Conservation (phyloP, 805 yeast species). For the Lachancea mirantina region DNA sequence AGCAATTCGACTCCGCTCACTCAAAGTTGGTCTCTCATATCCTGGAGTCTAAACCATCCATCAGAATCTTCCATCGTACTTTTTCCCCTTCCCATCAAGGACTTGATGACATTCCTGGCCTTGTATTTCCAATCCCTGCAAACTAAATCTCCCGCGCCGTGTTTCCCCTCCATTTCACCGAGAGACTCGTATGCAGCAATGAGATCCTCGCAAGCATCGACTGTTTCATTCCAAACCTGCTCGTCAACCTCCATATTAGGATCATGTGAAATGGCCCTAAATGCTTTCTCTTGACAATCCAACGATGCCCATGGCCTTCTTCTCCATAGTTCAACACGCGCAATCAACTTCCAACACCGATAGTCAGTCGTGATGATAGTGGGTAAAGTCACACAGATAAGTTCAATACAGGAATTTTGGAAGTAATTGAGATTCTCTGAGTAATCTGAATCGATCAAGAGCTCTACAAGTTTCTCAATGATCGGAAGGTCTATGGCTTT, state of each 20-base stretch:
- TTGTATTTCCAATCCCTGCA: conserved; percentile 91
- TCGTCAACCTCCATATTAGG: conserved; percentile 61
- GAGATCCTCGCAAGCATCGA: conserved; percentile 68
- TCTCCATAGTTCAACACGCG: conserved; percentile 83
- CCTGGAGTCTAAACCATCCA: conserved; percentile 63
- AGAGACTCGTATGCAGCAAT: conserved; percentile 80
- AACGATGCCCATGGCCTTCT: conserved; percentile 80
- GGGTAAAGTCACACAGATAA: conserved; percentile 65
- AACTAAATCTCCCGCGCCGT: conserved; percentile 75
- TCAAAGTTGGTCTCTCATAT: conserved; percentile 22
- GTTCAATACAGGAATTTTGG: conserved; percentile 62
- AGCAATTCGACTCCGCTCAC: background rate
- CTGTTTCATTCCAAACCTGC: conserved; percentile 66
- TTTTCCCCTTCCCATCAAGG: conserved; percentile 73
- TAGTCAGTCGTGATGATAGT: conserved; percentile 51
- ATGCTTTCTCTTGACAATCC: conserved; percentile 81
- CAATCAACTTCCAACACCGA: conserved; percentile 76
- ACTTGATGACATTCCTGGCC: conserved; percentile 62
- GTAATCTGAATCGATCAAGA: conserved; percentile 48
- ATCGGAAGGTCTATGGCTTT: conserved; percentile 66
- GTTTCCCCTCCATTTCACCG: conserved; percentile 77
- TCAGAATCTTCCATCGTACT: conserved; percentile 71
- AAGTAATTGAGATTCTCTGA: conserved; percentile 44
- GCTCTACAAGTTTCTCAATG: conserved; percentile 63
- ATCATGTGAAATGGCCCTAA: conserved; percentile 57